Base-by-base conservation (phyloP, 768 basidiomycete species). In the Gyrodon lividus region DNA sequence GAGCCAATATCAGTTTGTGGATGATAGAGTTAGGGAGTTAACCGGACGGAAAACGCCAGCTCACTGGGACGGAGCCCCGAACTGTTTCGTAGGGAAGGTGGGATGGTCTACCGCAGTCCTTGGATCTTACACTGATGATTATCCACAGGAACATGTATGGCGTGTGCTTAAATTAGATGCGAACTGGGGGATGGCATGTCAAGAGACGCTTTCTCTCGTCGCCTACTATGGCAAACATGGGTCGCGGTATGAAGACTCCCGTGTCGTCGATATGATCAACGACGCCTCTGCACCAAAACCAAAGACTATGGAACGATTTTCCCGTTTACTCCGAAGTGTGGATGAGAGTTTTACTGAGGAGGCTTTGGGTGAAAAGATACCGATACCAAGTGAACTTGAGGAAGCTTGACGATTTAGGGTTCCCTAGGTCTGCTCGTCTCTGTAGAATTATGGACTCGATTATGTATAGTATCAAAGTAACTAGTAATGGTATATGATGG, bases 161-260 rank as follows among this genome's bases (percentile, higher is more conserved):
- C 68, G 63, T 34, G 81, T 80, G 7, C 69, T 89, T 44, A 69
- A 71, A 17, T 61, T 84, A 31, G 56, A 62, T 30, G 60, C 68
- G 5, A 61, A 64, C 22, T 83, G 77, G 71, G 73, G 75, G 2
- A 60, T 72, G 9, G 73, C 74, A 24, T 82, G 81, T 61, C 66
- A 68, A 14, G 82, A 82, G 56, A 80, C 77, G 6, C 64, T 82
- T 43, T 42, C 50, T 9, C 77, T 88, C 33, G 65, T 86, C 37
- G 63, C 59, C 16, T 66, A 79, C 46, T 88, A 87, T 58, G 87
- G 87, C 3, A 74, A 76, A 24, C 65, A 74, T 8, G 85, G 84
- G 6, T 67, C 63, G 22, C 75, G 76, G 24, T 70, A 66, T 48
- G 74, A 77, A 62, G 78, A 86, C 55, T 57, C 73, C 22, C 68